These are phyloP conservation scores for Echites panduratus DNA, from an alignment of 257 asterid species.

Conservation along the genomic window DNA sequence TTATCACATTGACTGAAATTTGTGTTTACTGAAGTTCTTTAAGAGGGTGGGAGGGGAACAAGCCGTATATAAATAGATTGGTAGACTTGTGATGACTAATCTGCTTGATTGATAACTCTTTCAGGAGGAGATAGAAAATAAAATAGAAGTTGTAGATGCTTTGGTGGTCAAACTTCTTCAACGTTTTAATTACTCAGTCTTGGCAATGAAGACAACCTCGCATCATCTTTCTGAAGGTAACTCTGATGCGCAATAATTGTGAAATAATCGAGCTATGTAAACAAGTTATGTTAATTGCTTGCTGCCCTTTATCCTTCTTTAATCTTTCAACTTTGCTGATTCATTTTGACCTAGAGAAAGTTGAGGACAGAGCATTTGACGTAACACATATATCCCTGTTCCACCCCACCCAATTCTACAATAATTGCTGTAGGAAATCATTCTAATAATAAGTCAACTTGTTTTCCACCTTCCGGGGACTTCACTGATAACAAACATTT, in stretches of 20 bases:
- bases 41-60: not conserved
- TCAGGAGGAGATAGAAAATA: slow-evolving; percentile 91
- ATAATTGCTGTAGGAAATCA: too few relatives aligned
- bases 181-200: slow-evolving; percentile 81
- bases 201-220: slow-evolving; percentile 80
- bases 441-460: too few relatives aligned
- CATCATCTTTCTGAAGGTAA: slow-evolving; percentile 87
- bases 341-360: too few relatives aligned
- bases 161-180: slow-evolving; percentile 85
- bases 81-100: not conserved
- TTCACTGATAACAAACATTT: not conserved
- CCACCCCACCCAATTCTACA: too few relatives aligned
- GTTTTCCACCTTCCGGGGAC: not conserved
- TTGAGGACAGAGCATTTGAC: too few relatives aligned
- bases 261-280: too few relatives aligned
- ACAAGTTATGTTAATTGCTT: too few relatives aligned
- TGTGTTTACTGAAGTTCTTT: not conserved
- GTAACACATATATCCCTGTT: too few relatives aligned
- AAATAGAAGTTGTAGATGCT: slow-evolving; percentile 93
- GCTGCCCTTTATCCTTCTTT: too few relatives aligned
- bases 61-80: not conserved
- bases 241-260: not conserved
- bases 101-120: slow-evolving; percentile 16
- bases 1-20: slow-evolving; percentile 13
- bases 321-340: too few relatives aligned